These are phyloP conservation scores for Candida tropicalis DNA, from an alignment of 1,139 yeast species.

Conservation along the genomic window DNA sequence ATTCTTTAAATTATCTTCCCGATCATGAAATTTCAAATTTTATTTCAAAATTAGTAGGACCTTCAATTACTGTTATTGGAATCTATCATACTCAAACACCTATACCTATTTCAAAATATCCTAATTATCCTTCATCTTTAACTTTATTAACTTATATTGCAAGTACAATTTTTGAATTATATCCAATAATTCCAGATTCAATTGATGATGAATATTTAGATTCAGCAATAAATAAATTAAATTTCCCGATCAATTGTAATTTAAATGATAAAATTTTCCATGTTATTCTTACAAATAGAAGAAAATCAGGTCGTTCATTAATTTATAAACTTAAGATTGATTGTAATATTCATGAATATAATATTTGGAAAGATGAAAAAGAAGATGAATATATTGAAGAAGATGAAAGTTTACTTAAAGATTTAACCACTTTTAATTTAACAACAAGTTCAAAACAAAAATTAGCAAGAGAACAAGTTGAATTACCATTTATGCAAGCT, in stretches of 20 bases:
- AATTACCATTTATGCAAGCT: conserved; percentile 86
- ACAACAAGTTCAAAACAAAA: conserved; percentile 75
- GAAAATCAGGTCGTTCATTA: conserved; percentile 83
- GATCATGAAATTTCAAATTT: conserved; percentile 51
- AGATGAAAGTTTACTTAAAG: conserved; percentile 57
- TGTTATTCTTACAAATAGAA: conserved; percentile 61
- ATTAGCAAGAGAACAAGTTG: conserved; percentile 80
- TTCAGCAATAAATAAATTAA: conserved; percentile 39
- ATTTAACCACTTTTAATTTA: conserved; percentile 84
- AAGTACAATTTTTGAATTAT: conserved; percentile 60
- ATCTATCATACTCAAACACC: conserved; percentile 60
- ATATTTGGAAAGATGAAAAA: conserved; percentile 32
- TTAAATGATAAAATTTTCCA: conserved; percentile 52
- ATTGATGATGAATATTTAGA: conserved; percentile 55
- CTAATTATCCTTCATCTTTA: conserved; percentile 54
- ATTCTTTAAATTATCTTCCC: conserved; percentile 65
- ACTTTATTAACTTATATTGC: conserved; percentile 66
- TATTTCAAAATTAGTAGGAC: conserved; percentile 56
- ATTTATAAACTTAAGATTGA: conserved; percentile 58
- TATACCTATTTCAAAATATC: conserved; percentile 17
- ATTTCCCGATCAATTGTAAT: conserved; percentile 46
- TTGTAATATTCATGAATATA: conserved; percentile 51
- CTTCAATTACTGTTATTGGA: conserved; percentile 57
- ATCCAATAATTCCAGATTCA: conserved; percentile 18
- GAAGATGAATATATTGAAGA: conserved; percentile 28